These are phyloP conservation scores for Sporothrix curviconia DNA, from an alignment of 2,329 filamentous ascomycete genomes.

Conservation along the genomic window DNA sequence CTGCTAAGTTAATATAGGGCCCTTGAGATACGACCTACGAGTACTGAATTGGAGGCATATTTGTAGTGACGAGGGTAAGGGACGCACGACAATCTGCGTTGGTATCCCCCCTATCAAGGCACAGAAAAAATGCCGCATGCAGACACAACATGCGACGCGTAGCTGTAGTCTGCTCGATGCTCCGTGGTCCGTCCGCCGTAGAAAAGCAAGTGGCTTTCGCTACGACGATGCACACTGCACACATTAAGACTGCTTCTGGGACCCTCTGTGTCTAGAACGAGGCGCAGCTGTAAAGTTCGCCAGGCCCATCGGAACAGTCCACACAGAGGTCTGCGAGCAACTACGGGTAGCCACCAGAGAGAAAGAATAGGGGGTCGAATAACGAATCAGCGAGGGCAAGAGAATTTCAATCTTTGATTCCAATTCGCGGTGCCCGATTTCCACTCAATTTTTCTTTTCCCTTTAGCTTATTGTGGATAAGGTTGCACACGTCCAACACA, in stretches of 20 bases:
- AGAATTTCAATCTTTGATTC: too few species aligned
- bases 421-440: too few species aligned
- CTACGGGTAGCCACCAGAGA: too few species aligned
- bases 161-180: not conserved
- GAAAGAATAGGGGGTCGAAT: too few species aligned
- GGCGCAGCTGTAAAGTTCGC: constrained; percentile 1
- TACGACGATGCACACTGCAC: not conserved
- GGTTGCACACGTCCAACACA: constrained; percentile 3
- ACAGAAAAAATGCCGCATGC: constrained; percentile 3
- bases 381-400: too few species aligned
- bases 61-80: too few species aligned
- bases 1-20: too few species aligned
- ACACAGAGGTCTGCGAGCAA: constrained; percentile 4
- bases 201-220: not conserved
- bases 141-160: not conserved
- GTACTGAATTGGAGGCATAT: too few species aligned
- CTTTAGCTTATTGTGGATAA: not conserved
- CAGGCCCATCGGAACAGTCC: constrained; percentile 4
- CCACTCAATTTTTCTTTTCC: not conserved
- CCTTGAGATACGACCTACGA: too few species aligned
- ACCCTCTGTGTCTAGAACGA: not conserved
- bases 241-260: too few species aligned
- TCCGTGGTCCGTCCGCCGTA: not conserved
- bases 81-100: too few species aligned
- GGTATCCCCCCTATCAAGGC: too few species aligned